phyloP scores from a whole-genome alignment of 1,139 yeast species.

The Arxiozyma slooffiae region DNA sequence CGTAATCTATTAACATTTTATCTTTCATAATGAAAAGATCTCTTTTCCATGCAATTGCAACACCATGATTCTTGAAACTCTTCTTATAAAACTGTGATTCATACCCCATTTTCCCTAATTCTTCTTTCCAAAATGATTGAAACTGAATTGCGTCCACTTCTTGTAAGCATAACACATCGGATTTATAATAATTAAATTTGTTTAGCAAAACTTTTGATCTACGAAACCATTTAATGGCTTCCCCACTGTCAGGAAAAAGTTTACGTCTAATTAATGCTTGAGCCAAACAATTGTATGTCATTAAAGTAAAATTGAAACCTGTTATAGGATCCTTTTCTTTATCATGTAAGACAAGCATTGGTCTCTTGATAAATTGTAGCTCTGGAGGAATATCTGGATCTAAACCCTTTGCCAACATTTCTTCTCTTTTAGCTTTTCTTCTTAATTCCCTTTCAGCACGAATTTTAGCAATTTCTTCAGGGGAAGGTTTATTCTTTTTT shows the following conservation, averaged over 20 bases:
- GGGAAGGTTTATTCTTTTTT: conserved; percentile 33
- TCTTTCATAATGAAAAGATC: conserved; percentile 42
- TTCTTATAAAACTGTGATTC: conserved; percentile 47
- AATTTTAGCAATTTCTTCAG: conserved; percentile 57
- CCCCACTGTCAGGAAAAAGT: conserved; percentile 74
- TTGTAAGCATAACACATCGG: conserved; percentile 72
- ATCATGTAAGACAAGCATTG: conserved; percentile 36
- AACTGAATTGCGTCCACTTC: conserved; percentile 66
- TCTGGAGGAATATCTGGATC: conserved; percentile 39
- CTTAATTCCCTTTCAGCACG: conserved; percentile 39
- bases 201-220: conserved; percentile 54
- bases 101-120: conserved; percentile 52
- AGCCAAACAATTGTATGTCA: conserved; percentile 72
- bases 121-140: conserved; percentile 53
- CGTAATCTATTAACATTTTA: conserved; percentile 51
- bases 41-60: conserved; percentile 51
- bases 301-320: conserved; percentile 34
- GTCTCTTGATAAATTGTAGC: conserved; percentile 47
- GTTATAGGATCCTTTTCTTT: conserved; percentile 12
- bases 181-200: conserved; percentile 56
- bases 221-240: conserved; percentile 70
- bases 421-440: conserved; percentile 41
- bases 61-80: conserved; percentile 67
- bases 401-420: conserved; percentile 37
- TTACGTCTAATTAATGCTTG: conserved; percentile 72